A percentile compares a stretch with the other conserved stretches of the same genome.
Evolutionary conservation across 2,329 filamentous ascomycete species (phyloP).

Genomic region (Moelleriella libera): DNA sequence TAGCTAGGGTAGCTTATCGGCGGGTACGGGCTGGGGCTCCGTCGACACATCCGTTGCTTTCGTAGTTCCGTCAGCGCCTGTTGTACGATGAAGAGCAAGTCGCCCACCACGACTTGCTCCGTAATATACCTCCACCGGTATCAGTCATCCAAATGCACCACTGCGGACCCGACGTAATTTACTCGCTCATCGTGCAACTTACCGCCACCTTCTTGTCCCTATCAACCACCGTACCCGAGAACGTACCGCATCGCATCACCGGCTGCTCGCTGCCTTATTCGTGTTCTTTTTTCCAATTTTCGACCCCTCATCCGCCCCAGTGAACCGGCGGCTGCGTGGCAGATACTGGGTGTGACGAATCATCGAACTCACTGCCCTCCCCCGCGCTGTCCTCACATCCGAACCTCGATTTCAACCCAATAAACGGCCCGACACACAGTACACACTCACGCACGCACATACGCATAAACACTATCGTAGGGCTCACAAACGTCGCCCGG

Average conservation of each 20-base stretch:
- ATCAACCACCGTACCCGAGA: neutral
- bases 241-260: neutral
- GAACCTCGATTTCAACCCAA: slow-evolving; percentile 1
- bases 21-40: no score
- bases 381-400: neutral
- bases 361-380: neutral
- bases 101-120: no score
- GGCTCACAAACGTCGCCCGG: neutral
- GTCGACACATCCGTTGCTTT: no score
- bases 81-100: no score
- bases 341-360: neutral
- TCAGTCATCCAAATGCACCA: no score
- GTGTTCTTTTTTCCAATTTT: neutral
- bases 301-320: neutral
- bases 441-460: neutral
- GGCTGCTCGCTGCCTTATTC: neutral
- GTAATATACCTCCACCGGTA: no score
- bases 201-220: neutral
- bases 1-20: no score
- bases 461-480: neutral
- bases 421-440: slow-evolving; percentile 1
- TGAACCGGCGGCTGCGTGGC: neutral
- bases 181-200: neutral
- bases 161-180: neutral
- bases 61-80: no score